phyloP scores from a whole-genome alignment of 768 basidiomycete species.

The Panaeolus cyanescens region DNA sequence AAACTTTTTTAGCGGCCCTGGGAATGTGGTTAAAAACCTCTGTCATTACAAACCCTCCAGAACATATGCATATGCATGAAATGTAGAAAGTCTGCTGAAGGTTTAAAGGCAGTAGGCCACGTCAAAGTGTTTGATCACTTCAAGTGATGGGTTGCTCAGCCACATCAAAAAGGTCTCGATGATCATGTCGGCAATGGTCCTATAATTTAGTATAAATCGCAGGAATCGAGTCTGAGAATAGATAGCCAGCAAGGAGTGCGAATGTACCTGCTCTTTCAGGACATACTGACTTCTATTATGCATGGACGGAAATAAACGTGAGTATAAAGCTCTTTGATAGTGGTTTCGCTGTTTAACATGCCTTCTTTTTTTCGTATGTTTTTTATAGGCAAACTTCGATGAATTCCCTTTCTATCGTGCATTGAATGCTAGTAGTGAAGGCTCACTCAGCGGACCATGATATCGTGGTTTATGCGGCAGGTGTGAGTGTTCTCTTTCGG shows the following conservation, averaged over 20 bases:
- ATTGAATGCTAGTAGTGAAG: no score
- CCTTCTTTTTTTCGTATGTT: neutral
- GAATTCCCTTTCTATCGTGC: neutral
- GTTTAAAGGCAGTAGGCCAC: neutral
- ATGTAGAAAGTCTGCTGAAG: neutral
- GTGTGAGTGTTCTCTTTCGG: neutral
- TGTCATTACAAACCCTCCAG: neutral
- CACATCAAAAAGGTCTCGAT: neutral
- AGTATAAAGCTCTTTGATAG: neutral
- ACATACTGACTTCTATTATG: neutral
- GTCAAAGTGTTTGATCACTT: neutral
- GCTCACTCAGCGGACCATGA: neutral
- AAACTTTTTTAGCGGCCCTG: neutral
- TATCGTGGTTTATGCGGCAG: neutral
- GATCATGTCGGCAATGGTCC: neutral
- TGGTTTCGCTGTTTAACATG: neutral
- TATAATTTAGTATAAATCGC: neutral
- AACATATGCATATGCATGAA: neutral
- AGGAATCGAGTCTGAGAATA: neutral
- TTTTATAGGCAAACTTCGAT: neutral
- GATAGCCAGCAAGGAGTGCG: neutral
- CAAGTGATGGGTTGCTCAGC: neutral
- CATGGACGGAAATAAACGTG: neutral
- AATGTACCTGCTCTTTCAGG: neutral
- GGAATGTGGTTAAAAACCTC: neutral